phyloP scores from a whole-genome alignment of 768 basidiomycete species.

The Amanita exitialis region DNA sequence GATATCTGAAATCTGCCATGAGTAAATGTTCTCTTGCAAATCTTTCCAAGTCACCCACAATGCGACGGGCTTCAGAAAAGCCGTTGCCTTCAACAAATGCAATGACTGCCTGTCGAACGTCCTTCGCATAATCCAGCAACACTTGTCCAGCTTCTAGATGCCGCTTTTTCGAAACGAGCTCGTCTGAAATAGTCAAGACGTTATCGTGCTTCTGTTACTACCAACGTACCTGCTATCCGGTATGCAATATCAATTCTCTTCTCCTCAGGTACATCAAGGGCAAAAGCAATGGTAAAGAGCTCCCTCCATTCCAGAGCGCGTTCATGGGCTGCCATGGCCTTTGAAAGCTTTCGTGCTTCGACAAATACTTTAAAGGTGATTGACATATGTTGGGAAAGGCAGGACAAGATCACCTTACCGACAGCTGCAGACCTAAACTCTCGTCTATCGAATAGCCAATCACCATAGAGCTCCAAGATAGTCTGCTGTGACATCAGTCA shows the following conservation, averaged over 20 bases:
- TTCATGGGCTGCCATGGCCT: constrained; percentile 85
- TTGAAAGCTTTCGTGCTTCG: constrained; percentile 49
- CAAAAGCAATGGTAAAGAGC: constrained; percentile 70
- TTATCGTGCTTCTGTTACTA: not conserved
- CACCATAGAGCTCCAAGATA: constrained; percentile 69
- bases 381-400: not conserved
- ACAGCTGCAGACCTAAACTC: constrained; percentile 80
- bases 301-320: constrained; percentile 87
- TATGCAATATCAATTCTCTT: constrained; percentile 59
- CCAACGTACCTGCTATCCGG: constrained; percentile 64
- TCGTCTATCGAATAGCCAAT: constrained; percentile 77
- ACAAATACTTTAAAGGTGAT: constrained; percentile 30
- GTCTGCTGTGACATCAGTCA: constrained; percentile 28
- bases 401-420: constrained; percentile 31
- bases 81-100: constrained; percentile 71
- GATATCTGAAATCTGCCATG: constrained; percentile 36
- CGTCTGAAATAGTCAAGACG: constrained; percentile 41
- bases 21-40: not conserved
- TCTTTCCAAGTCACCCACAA: constrained; percentile 36
- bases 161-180: constrained; percentile 71
- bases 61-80: constrained; percentile 82
- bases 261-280: constrained; percentile 36
- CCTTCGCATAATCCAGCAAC: constrained; percentile 72
- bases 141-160: constrained; percentile 75
- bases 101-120: constrained; percentile 68